A percentile compares a stretch with the other conserved stretches of the same genome.
These are phyloP conservation scores for Megacollybia marginata DNA, from an alignment of 768 basidiomycete genomes.

Conservation along the genomic window DNA sequence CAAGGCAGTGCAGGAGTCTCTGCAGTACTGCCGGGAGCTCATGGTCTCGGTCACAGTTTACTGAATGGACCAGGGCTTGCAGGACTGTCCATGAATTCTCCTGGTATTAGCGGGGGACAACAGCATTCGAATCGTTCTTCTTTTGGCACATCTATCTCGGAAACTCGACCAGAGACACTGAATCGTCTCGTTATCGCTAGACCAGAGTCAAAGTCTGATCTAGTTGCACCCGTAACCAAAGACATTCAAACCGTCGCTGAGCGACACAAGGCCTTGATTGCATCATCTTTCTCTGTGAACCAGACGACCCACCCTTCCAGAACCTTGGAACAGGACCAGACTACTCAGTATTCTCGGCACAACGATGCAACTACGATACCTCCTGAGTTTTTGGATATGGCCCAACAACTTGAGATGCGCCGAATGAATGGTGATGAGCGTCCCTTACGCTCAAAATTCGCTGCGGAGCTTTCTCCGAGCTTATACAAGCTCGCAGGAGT, in stretches of 20 bases:
- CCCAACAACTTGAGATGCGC: conserved; percentile 23
- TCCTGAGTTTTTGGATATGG: conserved; percentile 24
- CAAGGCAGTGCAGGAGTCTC: too few species aligned
- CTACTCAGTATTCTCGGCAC: not conserved
- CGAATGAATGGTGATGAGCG: conserved; percentile 22
- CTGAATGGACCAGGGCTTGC: too few species aligned
- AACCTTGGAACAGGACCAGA: conserved; percentile 4
- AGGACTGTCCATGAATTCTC: too few species aligned
- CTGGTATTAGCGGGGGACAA: too few species aligned
- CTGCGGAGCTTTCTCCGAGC: conserved; percentile 15
- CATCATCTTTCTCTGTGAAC: not conserved
- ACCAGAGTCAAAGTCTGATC: not conserved
- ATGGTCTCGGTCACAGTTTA: too few species aligned
- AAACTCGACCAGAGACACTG: too few species aligned
- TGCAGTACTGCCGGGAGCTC: too few species aligned
- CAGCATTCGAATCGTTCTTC: too few species aligned
- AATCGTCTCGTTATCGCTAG: not conserved
- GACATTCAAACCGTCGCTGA: not conserved
- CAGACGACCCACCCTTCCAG: not conserved
- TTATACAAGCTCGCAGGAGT: conserved; percentile 34
- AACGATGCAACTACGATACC: conserved; percentile 7
- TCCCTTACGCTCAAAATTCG: conserved; percentile 32
- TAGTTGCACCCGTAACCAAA: not conserved
- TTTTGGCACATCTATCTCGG: too few species aligned
- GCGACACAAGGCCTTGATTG: not conserved